Percentiles rank a stretch among this genome's conserved stretches.
phyloP scores from a whole-genome alignment of 345 rosid species.

The Gossypium stocksii region DNA sequence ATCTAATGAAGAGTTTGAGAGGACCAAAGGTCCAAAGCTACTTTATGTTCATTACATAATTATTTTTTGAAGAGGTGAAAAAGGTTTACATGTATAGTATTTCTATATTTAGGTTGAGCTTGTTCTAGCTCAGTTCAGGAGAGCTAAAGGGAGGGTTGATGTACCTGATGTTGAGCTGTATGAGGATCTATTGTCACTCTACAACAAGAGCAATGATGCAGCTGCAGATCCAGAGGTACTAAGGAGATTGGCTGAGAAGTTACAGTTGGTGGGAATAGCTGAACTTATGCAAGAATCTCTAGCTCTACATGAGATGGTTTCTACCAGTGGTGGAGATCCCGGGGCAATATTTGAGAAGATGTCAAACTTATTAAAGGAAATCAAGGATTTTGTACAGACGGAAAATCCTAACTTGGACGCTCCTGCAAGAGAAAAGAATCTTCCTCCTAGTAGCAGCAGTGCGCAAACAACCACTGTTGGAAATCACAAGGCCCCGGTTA shows the following conservation, averaged over 20 bases:
- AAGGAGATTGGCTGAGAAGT: conserved; percentile 57
- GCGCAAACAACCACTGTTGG: conserved; percentile 55
- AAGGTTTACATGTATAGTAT: background rate
- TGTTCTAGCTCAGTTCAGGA: conserved; percentile 76
- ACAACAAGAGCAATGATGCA: conserved; percentile 45
- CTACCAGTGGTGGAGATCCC: conserved; percentile 63
- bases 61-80: background rate
- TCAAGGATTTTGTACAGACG: conserved; percentile 82
- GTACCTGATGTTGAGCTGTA: conserved; percentile 53
- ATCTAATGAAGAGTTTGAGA: background rate
- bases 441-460: conserved; percentile 37
- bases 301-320: conserved; percentile 84
- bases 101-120: conserved; percentile 64
- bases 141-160: conserved; percentile 84
- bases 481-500: conserved; percentile 60
- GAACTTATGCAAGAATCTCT: conserved; percentile 85
- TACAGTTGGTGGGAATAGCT: conserved; percentile 65
- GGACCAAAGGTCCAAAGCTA: background rate
- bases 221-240: conserved; percentile 46
- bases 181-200: conserved; percentile 59
- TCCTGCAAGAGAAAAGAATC: conserved; percentile 34
- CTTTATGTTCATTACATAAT: background rate
- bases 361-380: conserved; percentile 70
- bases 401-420: conserved; percentile 55
- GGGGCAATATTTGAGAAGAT: conserved; percentile 79